phyloP scores from a whole-genome alignment of 202 grass and related monocot species.

The Setaria italica region DNA sequence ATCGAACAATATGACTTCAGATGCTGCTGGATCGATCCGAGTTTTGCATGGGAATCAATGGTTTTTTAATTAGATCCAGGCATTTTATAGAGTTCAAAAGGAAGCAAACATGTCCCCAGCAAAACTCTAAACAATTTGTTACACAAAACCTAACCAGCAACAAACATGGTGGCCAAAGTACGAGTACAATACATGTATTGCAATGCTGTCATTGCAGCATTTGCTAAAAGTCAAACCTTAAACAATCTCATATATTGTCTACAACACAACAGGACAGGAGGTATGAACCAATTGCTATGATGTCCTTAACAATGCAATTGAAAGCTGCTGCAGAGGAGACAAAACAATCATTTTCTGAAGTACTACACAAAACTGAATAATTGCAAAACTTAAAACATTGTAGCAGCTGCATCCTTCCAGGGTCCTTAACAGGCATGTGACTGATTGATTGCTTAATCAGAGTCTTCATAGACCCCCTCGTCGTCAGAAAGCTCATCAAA shows the following conservation, averaged over 20 bases:
- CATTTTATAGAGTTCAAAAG: not conserved
- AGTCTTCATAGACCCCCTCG: conserved; percentile 69
- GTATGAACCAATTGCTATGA: conserved; percentile 24
- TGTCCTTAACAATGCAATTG: not conserved
- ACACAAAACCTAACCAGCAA: not conserved
- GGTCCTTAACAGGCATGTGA: conserved; percentile 2
- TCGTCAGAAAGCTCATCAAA: conserved; percentile 90
- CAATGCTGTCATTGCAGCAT: conserved; percentile 12
- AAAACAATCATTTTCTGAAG: conserved; percentile 10
- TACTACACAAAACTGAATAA: conserved; percentile 35
- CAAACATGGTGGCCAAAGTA: not conserved
- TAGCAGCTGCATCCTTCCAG: conserved; percentile 12
- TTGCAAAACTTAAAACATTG: conserved; percentile 44
- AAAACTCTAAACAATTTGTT: not conserved
- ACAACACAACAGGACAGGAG: not conserved
- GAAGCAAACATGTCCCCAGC: not conserved
- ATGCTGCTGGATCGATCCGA: not conserved
- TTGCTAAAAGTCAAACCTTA: conserved; percentile 7
- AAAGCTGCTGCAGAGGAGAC: conserved; percentile 1
- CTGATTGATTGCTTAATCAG: conserved; percentile 59
- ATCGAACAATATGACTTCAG: not conserved
- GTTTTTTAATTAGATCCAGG: not conserved
- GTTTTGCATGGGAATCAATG: not conserved
- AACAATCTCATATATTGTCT: not conserved
- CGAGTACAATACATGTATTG: not conserved